These are phyloP conservation scores for Jatropha multifida DNA, from an alignment of 441 rosid genomes.

Conservation along the genomic window DNA sequence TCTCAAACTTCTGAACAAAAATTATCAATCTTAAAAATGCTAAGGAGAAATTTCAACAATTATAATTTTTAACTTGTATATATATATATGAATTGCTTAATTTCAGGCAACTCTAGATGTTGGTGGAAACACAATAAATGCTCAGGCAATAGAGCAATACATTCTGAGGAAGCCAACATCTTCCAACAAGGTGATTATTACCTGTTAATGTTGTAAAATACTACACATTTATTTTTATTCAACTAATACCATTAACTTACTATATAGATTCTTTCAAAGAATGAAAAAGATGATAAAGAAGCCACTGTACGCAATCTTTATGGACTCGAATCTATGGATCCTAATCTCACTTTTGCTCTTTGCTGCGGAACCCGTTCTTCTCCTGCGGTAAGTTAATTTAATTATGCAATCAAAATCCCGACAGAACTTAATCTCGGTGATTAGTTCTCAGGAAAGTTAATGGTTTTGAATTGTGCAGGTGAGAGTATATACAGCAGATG, in stretches of 20 bases:
- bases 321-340: conserved; percentile 60
- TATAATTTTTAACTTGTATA: neutral
- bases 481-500: conserved; percentile 79
- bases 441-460: neutral
- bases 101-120: conserved; percentile 71
- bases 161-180: conserved; percentile 59
- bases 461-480: conserved; percentile 44
- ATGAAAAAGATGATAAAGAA: conserved; percentile 57
- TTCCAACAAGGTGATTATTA: conserved; percentile 45
- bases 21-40: too few species aligned
- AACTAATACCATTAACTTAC: neutral
- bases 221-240: too few species aligned
- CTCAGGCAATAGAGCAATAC: conserved; percentile 79
- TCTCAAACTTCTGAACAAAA: neutral
- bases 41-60: neutral
- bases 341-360: conserved; percentile 79
- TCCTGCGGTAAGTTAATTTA: conserved; percentile 64
- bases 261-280: conserved; percentile 30
- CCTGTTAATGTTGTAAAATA: too few species aligned
- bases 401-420: neutral
- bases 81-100: neutral
- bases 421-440: neutral
- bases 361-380: conserved; percentile 92
- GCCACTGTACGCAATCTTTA: conserved; percentile 56
- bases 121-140: conserved; percentile 83